Evolutionary conservation across 2,329 filamentous ascomycete genomes (phyloP), one percentile per base, ranked within the genome.

Genomic region (Sphaerulina vaccinii): DNA sequence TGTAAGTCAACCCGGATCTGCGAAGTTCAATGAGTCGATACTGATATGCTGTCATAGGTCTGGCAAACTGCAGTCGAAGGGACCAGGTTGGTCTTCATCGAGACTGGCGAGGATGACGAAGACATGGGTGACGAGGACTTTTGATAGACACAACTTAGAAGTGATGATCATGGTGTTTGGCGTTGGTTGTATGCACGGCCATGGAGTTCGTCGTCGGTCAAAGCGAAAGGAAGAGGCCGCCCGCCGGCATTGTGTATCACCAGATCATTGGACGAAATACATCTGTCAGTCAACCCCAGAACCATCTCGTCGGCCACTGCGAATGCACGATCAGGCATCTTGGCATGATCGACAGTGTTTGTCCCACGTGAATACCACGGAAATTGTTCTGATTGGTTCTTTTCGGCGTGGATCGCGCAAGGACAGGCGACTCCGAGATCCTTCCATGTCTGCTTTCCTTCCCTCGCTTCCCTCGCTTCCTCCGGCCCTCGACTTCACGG

Each of bases 1-100:
- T 76, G 93, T 97, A 77, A 89, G 91, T 86, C 49, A 32, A 10
- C 15, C 27, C 23, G 18, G 11, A 5, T 8, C 35, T 11, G 16
- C 38, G 23, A 23, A 6, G 5, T 15, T 19, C 3, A 19, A 3
- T 8, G 19, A 19, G 37, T 16, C 18, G 27, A 47, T 59, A 55
- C 71, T 75, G 65, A 75, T 24, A 10, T 19, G 38, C 11, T 43
- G 1, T 11, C 11, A 52, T 49, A 79, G 76, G 73, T 79, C 54
- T 80, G 77, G 77, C 77, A 80, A 71, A 79, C 76, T 33, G 76
- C 77, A 10, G 75, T 74, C 32, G 75, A 79, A 64, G 77, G 77
- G 7, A 79, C 77, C 6, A 65, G 77, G 43, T 67, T 80, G 47
- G 75, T 80, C 13, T 80, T 80, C 55, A 79, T 80, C 52, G 76